Conservation (phyloP, 2,329 filamentous ascomycete genomes). For the Fonsecaea multimorphosa region DNA sequence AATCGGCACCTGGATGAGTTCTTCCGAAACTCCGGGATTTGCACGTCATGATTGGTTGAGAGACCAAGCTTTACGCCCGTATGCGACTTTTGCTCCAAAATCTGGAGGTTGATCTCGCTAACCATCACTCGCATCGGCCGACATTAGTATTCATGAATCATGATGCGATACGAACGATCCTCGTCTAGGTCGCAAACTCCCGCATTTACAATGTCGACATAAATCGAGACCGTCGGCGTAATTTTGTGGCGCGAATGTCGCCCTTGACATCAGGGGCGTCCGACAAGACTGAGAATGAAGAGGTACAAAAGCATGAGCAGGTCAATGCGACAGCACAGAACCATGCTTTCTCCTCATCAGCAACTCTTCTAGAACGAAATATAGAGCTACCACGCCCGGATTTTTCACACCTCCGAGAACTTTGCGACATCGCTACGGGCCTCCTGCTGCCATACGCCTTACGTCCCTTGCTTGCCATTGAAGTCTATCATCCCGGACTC, state of each 20-base stretch:
- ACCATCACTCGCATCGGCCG: not conserved
- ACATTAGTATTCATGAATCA: no score
- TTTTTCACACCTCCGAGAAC: constrained; percentile 22
- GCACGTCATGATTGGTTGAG: not conserved
- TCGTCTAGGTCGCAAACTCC: not conserved
- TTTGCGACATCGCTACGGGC: constrained; percentile 27
- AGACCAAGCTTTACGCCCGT: not conserved
- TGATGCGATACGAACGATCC: not conserved
- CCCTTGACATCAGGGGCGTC: not conserved
- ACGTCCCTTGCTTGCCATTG: constrained; percentile 32
- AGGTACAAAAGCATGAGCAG: not conserved
- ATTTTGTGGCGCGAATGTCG: constrained; percentile 3
- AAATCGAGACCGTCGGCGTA: constrained; percentile 7
- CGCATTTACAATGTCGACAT: constrained; percentile 11
- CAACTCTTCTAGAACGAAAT: not conserved
- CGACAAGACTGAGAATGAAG: not conserved
- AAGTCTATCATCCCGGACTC: constrained; percentile 31
- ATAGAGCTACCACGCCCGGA: no score
- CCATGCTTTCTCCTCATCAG: not conserved
- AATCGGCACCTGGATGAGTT: not conserved
- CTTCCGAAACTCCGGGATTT: not conserved
- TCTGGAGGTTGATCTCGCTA: not conserved
- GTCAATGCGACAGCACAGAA: not conserved
- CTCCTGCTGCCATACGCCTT: constrained; percentile 33
- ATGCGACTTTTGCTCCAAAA: not conserved